phyloP scores from a whole-genome alignment of 164 flowering plant genomes.

The Macadamia tetraphylla region DNA sequence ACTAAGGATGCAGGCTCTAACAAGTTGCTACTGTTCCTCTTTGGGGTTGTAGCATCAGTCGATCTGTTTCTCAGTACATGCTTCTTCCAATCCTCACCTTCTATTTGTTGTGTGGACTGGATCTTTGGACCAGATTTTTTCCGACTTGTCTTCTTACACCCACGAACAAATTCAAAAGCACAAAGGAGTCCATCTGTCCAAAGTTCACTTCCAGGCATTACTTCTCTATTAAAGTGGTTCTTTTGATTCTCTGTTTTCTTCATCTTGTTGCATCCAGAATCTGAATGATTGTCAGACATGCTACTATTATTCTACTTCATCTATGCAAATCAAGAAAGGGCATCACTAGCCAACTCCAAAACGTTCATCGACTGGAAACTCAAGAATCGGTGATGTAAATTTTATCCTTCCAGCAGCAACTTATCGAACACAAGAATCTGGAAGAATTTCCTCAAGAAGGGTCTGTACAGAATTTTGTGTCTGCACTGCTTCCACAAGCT shows the following conservation, averaged over 20 bases:
- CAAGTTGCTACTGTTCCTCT: slow-evolving; percentile 12
- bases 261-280: slow-evolving; percentile 14
- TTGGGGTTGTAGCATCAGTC: slow-evolving; percentile 18
- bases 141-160: slow-evolving; percentile 22
- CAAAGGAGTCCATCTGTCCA: slow-evolving; percentile 96
- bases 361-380: background rate
- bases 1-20: slow-evolving; percentile 20
- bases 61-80: slow-evolving; percentile 11
- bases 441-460: background rate
- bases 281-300: slow-evolving; percentile 7
- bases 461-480: background rate
- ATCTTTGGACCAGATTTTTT: slow-evolving; percentile 29
- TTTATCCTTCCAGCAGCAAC: background rate
- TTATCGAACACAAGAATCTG: background rate
- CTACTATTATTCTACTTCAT: slow-evolving; percentile 1
- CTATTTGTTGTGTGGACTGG: slow-evolving; percentile 11
- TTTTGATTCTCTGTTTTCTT: slow-evolving; percentile 36
- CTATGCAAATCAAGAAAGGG: background rate
- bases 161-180: slow-evolving; percentile 73
- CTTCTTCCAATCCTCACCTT: slow-evolving; percentile 18
- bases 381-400: background rate
- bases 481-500: background rate
- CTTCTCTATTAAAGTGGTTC: slow-evolving; percentile 33
- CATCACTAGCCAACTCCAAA: background rate
- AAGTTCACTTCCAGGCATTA: slow-evolving; percentile 46